These are phyloP conservation scores for Beauveria varroae DNA, from an alignment of 2,329 filamentous ascomycete genomes.

Conservation along the genomic window DNA sequence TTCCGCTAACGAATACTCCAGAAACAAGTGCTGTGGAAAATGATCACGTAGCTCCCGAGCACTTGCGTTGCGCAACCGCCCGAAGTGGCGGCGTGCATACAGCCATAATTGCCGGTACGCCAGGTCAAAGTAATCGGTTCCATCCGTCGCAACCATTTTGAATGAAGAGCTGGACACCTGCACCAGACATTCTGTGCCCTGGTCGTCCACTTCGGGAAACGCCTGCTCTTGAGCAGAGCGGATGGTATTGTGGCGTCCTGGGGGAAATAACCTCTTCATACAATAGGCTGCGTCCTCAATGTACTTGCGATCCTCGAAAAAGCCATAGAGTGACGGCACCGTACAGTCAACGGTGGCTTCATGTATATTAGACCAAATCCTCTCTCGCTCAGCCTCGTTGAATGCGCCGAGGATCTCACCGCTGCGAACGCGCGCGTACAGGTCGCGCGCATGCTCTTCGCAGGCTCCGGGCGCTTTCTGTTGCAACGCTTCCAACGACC, in stretches of 20 bases:
- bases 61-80: not conserved
- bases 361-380: not conserved
- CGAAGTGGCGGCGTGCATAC: conserved; percentile 10
- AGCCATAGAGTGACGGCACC: not conserved
- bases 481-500: not conserved
- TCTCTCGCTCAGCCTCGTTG: not conserved
- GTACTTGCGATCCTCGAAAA: not conserved
- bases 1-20: not conserved
- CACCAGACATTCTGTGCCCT: no score
- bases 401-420: not conserved
- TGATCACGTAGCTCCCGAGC: not conserved
- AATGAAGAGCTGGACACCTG: no score
- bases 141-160: not conserved
- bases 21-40: not conserved
- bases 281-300: not conserved
- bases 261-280: not conserved
- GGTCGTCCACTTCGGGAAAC: no score
- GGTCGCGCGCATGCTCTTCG: not conserved
- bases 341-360: not conserved
- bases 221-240: not conserved
- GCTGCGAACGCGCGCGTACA: not conserved
- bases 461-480: not conserved
- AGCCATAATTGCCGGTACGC: conserved; percentile 12
- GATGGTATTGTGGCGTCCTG: not conserved
- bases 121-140: conserved; percentile 8